Evolutionary conservation across 23 red algal genomes (phyloP).

Genomic region (Cyanidioschyzon merolae): DNA sequence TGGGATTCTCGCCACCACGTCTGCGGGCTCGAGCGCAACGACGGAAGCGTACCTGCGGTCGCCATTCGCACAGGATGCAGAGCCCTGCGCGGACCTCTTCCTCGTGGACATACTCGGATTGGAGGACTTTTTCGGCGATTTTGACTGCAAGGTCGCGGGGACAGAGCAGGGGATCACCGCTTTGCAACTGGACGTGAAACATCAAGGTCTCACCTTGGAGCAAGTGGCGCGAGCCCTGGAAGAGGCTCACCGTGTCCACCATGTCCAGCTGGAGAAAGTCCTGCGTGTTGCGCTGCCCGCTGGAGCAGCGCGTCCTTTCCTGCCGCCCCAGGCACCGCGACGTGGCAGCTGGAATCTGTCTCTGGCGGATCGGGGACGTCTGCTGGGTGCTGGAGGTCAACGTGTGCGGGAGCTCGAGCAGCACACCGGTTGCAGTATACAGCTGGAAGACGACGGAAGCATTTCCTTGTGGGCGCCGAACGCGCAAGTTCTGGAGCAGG

Average conservation of each 20-base stretch:
- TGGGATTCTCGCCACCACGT: constrained; percentile 14
- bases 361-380: not conserved
- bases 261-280: not conserved
- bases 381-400: not conserved
- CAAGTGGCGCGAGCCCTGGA: not conserved
- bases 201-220: not conserved
- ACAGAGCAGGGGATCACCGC: constrained; percentile 18
- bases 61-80: not conserved
- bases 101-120: constrained; percentile 78
- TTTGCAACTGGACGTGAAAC: constrained; percentile 28
- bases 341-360: not conserved
- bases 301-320: not conserved
- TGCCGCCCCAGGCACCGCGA: not conserved
- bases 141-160: constrained; percentile 71
- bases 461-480: constrained; percentile 1
- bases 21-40: not conserved
- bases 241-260: not conserved
- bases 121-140: constrained; percentile 78
- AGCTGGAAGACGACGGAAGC: constrained; percentile 1
- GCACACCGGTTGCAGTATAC: not conserved
- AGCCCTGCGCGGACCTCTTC: constrained; percentile 13
- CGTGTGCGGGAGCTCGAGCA: not conserved
- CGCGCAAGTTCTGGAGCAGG: not conserved
- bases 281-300: constrained; percentile 1
- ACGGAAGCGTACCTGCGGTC: not conserved